Conservation (phyloP, 2,329 filamentous ascomycete genomes). For the Botrytis elliptica region DNA sequence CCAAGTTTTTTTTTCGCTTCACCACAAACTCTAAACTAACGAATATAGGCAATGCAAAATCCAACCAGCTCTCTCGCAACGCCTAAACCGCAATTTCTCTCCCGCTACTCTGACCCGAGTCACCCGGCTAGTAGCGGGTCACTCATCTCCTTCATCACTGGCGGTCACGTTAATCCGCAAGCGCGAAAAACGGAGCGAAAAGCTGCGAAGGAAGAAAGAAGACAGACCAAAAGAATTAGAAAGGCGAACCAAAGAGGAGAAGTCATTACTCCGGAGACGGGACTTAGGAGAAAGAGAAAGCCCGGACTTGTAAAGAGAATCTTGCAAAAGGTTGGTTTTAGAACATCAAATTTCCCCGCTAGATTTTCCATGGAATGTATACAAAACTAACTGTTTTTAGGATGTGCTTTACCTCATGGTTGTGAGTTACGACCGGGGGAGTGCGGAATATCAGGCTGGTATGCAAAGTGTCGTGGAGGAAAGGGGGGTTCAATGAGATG, state of each 20-base stretch:
- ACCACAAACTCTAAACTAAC: not conserved
- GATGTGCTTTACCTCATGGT: conserved; percentile 52
- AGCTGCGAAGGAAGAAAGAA: not conserved
- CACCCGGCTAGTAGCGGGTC: conserved; percentile 51
- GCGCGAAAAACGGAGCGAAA: conserved; percentile 5
- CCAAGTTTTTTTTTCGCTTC: not conserved
- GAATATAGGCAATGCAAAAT: conserved; percentile 37
- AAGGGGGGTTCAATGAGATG: no score
- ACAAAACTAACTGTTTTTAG: conserved; percentile 32
- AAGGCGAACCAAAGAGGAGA: conserved; percentile 22
- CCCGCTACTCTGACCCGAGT: conserved; percentile 51
- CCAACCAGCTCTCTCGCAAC: conserved; percentile 43
- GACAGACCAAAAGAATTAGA: conserved; percentile 12
- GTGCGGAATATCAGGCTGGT: conserved; percentile 5
- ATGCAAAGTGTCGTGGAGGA: conserved; percentile 8
- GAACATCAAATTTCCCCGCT: not conserved
- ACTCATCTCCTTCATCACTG: conserved; percentile 47
- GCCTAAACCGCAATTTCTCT: conserved; percentile 43
- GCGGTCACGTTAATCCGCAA: conserved; percentile 42
- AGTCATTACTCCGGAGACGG: conserved; percentile 23
- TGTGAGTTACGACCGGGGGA: conserved; percentile 39
- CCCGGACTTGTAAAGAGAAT: conserved; percentile 33
- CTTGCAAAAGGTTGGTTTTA: conserved; percentile 36
- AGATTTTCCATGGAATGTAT: not conserved
- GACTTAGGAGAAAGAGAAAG: conserved; percentile 21